Evolutionary conservation across 257 asterid species (phyloP), one percentile per base, ranked within the genome.

Genomic region (Ballota nigra): DNA sequence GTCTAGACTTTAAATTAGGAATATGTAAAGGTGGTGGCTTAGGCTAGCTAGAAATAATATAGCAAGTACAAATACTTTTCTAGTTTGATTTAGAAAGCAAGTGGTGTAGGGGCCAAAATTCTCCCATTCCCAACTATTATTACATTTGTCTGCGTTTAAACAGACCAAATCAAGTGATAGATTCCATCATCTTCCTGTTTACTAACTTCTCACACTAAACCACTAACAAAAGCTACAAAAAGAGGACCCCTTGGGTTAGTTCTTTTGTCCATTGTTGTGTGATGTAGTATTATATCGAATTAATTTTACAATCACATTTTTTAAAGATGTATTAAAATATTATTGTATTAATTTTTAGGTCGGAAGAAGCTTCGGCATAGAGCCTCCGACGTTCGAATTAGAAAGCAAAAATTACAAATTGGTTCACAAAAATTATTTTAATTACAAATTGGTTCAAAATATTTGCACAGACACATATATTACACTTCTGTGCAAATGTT

Each of bases 121-220:
- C 64, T 51, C 20, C 75, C 45, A 61, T 28, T 69, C n/a, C n/a
- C n/a, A n/a, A 77, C 34, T 70, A 70, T 70, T 59, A 18, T 43
- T 4, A 61, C 66, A 34, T 63, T 75, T 78, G 87, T 83, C 88
- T 59, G 75, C 83, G 74, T 53, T 81, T 81, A 60, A 60, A 63
- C 81, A 80, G 91, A 89, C 87, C 93, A 78, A 69, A 70, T 77
- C 73, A 76, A 80, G 92, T 85, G 88, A 82, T 60, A 69, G 65
- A 34, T 84, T 77, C 77, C 87, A 83, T 73, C 81, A 77, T 73
- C 79, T 73, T 49, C 26, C 6, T 63, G 51, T 68, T 77, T 73
- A 68, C 41, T 11, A 52, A 34, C 56, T 13, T 66, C 8, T 29
- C 5, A 3, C 71, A 26, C 69, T 6, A 77, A 34, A 58, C 6